Evolutionary conservation across 163 green algal genomes (phyloP), one percentile per base, ranked within the genome.

Genomic region (Picocystis sp.): DNA sequence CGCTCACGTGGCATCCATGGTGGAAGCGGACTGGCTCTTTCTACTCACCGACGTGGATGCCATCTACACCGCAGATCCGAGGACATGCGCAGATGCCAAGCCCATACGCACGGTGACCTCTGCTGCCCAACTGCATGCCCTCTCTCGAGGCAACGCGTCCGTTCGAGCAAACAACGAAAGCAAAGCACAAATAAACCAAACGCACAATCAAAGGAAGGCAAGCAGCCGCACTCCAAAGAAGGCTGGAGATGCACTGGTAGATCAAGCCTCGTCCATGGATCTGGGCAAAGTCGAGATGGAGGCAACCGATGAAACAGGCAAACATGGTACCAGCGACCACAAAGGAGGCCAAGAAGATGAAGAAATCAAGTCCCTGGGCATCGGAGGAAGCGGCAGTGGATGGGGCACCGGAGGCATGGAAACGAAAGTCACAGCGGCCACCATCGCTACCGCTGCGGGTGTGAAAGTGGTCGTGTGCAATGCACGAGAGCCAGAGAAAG

Each of bases 351-450:
- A 38, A 38, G 29, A 68, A 11, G 22, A 68, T 46, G 46, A 63
- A 24, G 55, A 58, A 45, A 45, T 50, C 2, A 46, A 64, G 14
- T 3, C 59, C 13, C 53, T 68, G 22, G 72, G 38, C 45, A 81
- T 67, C 1, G 51, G 29, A 38, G 29, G 29, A 12, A 38, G 29
- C 29, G 29, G 29, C 5, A 38, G 29, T 38, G 29, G 29, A 38
- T 93, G 79, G 74, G 84, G 84, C 47, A 93, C 84, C 3, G 83
- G 84, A 9, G 85, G 86, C 50, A 94, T 94, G 86, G 75, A 73
- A 22, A 94, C 86, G 45, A 94, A 95, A 72, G 73, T 95, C 22
- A 93, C 85, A 1, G 86, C 85, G 15, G 85, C 81, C 3, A 75
- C 80, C 50, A 87, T 95, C 50, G 83, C 83, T 17, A 86, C 77